Evolutionary conservation across 805 yeast species (phyloP).

Genomic region (Myxozyma vanderwaltii): DNA sequence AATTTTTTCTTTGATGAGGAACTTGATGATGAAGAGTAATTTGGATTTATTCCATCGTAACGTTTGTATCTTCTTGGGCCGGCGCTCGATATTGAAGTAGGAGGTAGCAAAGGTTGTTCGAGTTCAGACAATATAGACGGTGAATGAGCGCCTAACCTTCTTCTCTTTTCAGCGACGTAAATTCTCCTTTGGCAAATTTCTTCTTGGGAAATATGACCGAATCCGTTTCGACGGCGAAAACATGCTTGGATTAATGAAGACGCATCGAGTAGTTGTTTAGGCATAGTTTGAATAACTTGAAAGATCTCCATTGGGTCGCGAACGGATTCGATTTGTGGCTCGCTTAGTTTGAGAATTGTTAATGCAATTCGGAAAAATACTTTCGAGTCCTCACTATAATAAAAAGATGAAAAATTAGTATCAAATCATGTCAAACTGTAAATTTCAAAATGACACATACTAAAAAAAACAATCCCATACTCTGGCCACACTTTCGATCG

Average conservation of each 20-base stretch:
- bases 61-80: neutral
- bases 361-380: slow-evolving; percentile 80
- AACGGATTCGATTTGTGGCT: slow-evolving; percentile 56
- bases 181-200: slow-evolving; percentile 77
- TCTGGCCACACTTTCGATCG: slow-evolving; percentile 82
- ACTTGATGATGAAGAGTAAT: no score
- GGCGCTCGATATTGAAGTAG: neutral
- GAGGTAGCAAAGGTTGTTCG: neutral
- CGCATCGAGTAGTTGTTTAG: slow-evolving; percentile 71
- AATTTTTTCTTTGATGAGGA: slow-evolving; percentile 4
- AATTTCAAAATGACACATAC: neutral
- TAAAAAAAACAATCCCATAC: slow-evolving; percentile 95
- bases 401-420: neutral
- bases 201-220: slow-evolving; percentile 76
- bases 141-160: neutral
- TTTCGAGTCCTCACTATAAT: slow-evolving; percentile 69
- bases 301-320: slow-evolving; percentile 64
- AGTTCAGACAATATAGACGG: neutral
- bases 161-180: slow-evolving; percentile 54
- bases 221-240: slow-evolving; percentile 70
- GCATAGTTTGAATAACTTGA: slow-evolving; percentile 82
- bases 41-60: slow-evolving; percentile 3
- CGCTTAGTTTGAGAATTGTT: slow-evolving; percentile 74
- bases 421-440: no score
- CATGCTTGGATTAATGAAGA: slow-evolving; percentile 69